Percentiles rank a stretch among this genome's conserved stretches.
These are phyloP conservation scores for Pelargonium citronellum DNA, from an alignment of 441 rosid genomes.

Conservation along the genomic window DNA sequence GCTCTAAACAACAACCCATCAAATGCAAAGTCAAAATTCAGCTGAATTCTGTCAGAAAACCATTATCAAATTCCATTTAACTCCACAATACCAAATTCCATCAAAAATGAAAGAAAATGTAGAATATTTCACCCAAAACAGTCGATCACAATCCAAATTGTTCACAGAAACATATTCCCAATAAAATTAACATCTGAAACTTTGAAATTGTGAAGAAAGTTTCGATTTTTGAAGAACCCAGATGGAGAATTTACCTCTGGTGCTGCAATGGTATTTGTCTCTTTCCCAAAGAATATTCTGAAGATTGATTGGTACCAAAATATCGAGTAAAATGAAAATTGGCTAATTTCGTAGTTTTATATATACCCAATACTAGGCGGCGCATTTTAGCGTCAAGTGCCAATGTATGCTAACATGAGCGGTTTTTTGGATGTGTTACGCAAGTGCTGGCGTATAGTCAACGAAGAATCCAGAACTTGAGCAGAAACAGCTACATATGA, in stretches of 20 bases:
- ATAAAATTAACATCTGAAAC: not conserved
- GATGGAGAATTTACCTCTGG: constrained; percentile 20
- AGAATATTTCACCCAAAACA: not conserved
- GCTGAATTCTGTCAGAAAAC: not conserved
- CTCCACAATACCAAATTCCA: not conserved
- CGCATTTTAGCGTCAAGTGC: constrained; percentile 11
- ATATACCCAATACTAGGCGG: constrained; percentile 23
- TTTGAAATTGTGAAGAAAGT: constrained; percentile 3
- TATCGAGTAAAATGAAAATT: not conserved
- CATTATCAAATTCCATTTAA: not conserved
- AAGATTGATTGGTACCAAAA: not conserved
- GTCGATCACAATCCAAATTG: not conserved
- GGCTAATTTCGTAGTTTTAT: not conserved
- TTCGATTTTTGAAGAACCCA: constrained; percentile 8
- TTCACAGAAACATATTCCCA: not conserved
- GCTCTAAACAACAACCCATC: not conserved
- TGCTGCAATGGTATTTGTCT: not conserved
- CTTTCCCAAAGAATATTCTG: constrained; percentile 1
- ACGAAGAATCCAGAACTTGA: constrained; percentile 13
- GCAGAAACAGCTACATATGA: not conserved
- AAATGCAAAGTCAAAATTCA: not conserved
- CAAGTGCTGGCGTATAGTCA: constrained; percentile 27
- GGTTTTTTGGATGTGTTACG: constrained; percentile 6
- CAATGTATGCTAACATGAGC: constrained; percentile 23
- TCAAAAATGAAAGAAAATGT: not conserved